A percentile compares a stretch with the other conserved stretches of the same genome.
Conservation (phyloP, 306 rosid species). For the Sicyos edulis region DNA sequence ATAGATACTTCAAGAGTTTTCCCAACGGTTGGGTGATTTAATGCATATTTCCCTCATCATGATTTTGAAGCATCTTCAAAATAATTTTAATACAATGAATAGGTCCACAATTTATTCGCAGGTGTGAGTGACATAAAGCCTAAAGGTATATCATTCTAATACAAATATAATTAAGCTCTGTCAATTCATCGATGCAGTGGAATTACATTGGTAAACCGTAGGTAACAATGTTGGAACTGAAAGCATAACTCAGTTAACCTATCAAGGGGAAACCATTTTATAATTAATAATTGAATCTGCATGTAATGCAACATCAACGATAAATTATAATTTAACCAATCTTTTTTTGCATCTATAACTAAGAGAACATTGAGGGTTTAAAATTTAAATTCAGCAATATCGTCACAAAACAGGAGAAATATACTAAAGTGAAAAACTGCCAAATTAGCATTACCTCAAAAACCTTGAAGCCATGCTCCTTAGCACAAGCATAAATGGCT, state of each 20-base stretch:
- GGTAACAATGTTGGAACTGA: neutral
- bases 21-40: neutral
- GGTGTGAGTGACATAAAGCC: neutral
- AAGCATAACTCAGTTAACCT: neutral
- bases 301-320: neutral
- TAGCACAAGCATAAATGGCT: conserved; percentile 88
- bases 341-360: neutral
- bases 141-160: neutral
- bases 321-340: neutral
- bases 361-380: neutral
- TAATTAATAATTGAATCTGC: neutral
- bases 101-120: neutral
- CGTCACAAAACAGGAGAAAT: neutral
- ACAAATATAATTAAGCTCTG: neutral
- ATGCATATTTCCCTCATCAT: neutral
- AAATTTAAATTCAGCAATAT: neutral
- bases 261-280: neutral
- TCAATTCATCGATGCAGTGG: neutral
- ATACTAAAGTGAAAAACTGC: neutral
- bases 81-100: neutral
- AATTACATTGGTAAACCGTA: neutral
- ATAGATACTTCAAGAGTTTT: neutral
- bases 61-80: neutral
- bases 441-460: conserved; percentile 54
- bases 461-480: conserved; percentile 73